Evolutionary conservation across 208 protist species (phyloP), one percentile per base, ranked within the genome.

Genomic region (Wallacemonas sp.): DNA sequence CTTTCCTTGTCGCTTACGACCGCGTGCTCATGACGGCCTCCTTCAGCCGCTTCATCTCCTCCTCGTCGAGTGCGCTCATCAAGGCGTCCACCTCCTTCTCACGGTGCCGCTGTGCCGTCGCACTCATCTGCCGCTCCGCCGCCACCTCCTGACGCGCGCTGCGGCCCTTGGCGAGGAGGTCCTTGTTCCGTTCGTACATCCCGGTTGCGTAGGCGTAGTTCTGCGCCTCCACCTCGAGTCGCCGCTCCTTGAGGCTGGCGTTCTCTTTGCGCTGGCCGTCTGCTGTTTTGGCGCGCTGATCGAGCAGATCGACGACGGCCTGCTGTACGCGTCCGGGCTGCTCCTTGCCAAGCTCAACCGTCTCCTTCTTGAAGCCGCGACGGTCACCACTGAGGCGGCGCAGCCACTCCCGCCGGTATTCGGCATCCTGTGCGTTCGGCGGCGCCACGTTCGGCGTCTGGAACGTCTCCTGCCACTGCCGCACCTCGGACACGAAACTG

Each of bases 401-500:
- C 49, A 78, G 77, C 80, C 80, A 86, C 24, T 49, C 69, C 16
- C 70, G 72, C 9, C 80, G 76, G 65, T 68, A 29, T 0, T 30
- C 21, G 1, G 75, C 19, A 38, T 82, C 76, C 14, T 65, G 48
- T 17, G 64, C 76, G 41, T 65, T 80, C 1, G 30, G 16, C 19
- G 76, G 70, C 6, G 63, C 26, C 12, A 46, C 48, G 49, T 80
- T 82, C 2, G 80, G 80, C 0, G 76, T 74, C 2, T 65, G 63
- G 32, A 80, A 70, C 0, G 33, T 74, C 48, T 56, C 41, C 38
- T 74, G 61, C 76, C 80, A 81, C 57, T 67, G 44, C 61, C 78
- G 71, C 27, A 80, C 46, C 60, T 86, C 80, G 30, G 71, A 61
- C 48, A 82, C 78, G 55, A 86, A 78, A 58, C 65, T 78, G 29